Base-by-base conservation (phyloP, 106 monocot species). In the Chionographis japonica region DNA sequence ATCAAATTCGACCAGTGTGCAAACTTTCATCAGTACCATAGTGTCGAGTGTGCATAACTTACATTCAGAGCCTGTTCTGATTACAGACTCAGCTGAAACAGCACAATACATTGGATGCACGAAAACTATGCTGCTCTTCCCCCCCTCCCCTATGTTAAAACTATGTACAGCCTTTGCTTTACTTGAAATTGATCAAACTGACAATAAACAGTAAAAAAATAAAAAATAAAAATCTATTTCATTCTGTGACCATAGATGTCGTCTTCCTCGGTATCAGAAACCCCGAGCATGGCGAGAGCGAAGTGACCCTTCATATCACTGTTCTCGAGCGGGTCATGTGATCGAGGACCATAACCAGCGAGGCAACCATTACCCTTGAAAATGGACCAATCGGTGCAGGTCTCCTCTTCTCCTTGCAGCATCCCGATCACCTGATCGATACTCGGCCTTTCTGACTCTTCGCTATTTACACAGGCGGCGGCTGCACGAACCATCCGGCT, bases 221-320 rank as follows among this genome's bases (percentile, higher is more conserved):
- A 10, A 46, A 1, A 46, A 46, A 46, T 10, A 10, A 46, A 46
- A 5, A 46, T 2, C 46, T 6, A 10, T 46, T 46, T 46, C 27
- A 43, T 55, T 73, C 70, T 79, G 12, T 69, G 69, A 39, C 66
- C 49, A 37, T 75, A 72, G 2, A 63, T 56, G 15, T 80, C 80
- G 70, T 89, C 93, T 42, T 84, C 83, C 14, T 86, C 86, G 2
- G 59, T 63, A 39, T 89, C 93, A 11, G 85, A 86, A 61, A 93
- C 80, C 11, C 86, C 93, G 6, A 86, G 86, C 93, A 93, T 93
- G 17, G 93, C 93, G 8, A 93, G 72, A 37, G 86, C 86, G 56
- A 93, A 19, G 75, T 93, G 86, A 54, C 79, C 52, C 19, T 35
- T 83, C 81, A 93, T 83, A 14, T 89, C 83, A 12, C 59, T 36